Conservation (phyloP, 352 stramenopile genomes). For the Peronospora belbahrii region DNA sequence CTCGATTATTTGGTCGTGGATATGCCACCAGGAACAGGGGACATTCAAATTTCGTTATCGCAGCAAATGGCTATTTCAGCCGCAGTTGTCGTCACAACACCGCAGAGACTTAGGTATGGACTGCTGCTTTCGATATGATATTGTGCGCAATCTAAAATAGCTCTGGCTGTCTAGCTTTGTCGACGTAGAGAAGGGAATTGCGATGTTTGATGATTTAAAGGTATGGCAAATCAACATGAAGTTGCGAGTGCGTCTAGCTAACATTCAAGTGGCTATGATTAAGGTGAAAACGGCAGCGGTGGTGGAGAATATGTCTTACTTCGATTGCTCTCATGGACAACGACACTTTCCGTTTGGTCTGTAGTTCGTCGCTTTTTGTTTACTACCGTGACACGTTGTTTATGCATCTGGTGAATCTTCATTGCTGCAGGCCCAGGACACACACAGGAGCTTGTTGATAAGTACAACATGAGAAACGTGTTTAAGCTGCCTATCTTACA, state of each 20-base stretch:
- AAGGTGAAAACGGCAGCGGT: slow-evolving; percentile 93
- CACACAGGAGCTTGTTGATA: slow-evolving; percentile 64
- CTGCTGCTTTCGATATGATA: not conserved
- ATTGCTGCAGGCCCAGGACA: slow-evolving; percentile 51
- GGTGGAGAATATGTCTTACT: slow-evolving; percentile 99
- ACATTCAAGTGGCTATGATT: slow-evolving; percentile 2
- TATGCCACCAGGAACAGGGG: slow-evolving; percentile 98
- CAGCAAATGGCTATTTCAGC: slow-evolving; percentile 96
- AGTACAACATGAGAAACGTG: slow-evolving; percentile 78
- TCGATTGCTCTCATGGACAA: slow-evolving; percentile 82
- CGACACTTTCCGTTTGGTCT: slow-evolving; percentile 83
- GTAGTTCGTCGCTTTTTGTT: not conserved
- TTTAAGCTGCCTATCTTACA: slow-evolving; percentile 81
- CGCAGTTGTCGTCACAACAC: slow-evolving; percentile 98
- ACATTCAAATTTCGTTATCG: slow-evolving; percentile 98
- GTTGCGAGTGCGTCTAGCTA: not conserved
- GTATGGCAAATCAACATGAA: slow-evolving; percentile 2
- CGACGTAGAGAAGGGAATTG: slow-evolving; percentile 98
- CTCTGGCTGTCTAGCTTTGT: slow-evolving; percentile 77
- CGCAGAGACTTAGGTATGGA: slow-evolving; percentile 88
- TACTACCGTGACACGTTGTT: not conserved
- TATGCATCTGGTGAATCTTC: not conserved
- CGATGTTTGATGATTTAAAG: slow-evolving; percentile 98
- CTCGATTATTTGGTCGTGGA: slow-evolving; percentile 99
- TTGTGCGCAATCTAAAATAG: not conserved